These are phyloP conservation scores for Mercurialis annua DNA, from an alignment of 345 rosid species.

Conservation along the genomic window DNA sequence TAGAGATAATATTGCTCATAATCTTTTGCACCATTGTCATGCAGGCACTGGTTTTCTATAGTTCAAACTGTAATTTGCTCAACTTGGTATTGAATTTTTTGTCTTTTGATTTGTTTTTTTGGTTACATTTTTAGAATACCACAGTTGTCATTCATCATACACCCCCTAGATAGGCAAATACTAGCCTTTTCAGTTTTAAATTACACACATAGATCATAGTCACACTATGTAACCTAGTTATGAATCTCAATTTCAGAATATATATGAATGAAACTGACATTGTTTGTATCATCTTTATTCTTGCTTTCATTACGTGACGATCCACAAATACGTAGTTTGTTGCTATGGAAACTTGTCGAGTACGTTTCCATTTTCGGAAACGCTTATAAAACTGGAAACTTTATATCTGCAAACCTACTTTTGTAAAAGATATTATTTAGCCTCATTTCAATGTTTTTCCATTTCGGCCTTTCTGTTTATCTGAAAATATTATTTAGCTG, in stretches of 20 bases:
- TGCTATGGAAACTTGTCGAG: no score
- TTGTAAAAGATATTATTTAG: no score
- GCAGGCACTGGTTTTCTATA: constrained; percentile 68
- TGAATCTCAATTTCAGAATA: constrained; percentile 15
- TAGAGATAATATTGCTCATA: constrained; percentile 69
- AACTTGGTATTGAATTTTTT: constrained; percentile 13
- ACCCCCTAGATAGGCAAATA: constrained; percentile 16
- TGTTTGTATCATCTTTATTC: neutral
- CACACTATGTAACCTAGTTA: constrained; percentile 17
- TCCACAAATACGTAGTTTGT: no score
- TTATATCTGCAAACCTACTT: no score
- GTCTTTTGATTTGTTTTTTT: neutral
- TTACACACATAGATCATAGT: constrained; percentile 19
- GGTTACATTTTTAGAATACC: constrained; percentile 3
- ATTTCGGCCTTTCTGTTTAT: no score
- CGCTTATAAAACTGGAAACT: no score
- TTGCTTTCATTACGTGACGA: constrained; percentile 1
- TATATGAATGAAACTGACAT: constrained; percentile 12
- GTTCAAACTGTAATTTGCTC: constrained; percentile 1
- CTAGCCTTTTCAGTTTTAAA: constrained; percentile 10
- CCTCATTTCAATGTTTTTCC: no score
- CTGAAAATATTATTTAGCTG: no score
- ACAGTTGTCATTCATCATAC: constrained; percentile 9
- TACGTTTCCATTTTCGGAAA: no score
- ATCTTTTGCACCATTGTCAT: constrained; percentile 66